Percentiles rank a stretch among this genome's conserved stretches.
Conservation (phyloP, 176 grass and related monocot species). For the Triticum dicoccoides region DNA sequence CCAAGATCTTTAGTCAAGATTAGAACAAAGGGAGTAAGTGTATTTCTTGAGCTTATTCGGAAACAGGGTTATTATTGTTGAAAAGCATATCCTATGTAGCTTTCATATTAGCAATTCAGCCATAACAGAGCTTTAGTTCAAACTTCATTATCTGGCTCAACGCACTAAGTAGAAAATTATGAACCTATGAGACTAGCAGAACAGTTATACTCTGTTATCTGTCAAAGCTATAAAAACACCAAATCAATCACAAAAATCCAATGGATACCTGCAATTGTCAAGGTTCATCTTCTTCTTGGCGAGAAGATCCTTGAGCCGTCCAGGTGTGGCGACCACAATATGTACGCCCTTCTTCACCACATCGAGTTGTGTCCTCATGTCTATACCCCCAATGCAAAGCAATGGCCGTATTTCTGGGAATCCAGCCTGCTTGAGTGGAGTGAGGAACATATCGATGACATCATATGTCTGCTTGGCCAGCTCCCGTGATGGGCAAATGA, state of each 20-base stretch:
- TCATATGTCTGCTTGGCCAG: conserved; percentile 89
- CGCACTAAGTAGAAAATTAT: background rate
- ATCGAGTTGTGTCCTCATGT: conserved; percentile 83
- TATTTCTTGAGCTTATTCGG: background rate
- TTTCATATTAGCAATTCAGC: background rate
- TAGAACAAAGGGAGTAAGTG: background rate
- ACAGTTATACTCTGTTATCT: background rate
- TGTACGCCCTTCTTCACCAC: conserved; percentile 92
- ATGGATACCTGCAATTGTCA: conserved; percentile 78
- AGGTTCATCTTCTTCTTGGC: conserved; percentile 99
- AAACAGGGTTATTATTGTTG: background rate
- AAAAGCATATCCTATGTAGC: background rate
- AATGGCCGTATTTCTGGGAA: conserved; percentile 76
- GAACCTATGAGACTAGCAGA: background rate
- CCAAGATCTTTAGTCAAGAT: background rate
- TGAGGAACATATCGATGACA: conserved; percentile 74
- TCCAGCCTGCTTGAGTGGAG: conserved; percentile 50
- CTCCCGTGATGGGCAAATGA: conserved; percentile 88
- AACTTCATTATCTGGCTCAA: background rate
- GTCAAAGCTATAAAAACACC: background rate
- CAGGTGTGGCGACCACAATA: conserved; percentile 93
- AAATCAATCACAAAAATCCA: background rate
- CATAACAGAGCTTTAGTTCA: background rate
- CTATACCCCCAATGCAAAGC: conserved; percentile 88
- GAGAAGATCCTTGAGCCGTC: conserved; percentile 89